Percentiles rank a stretch among this genome's conserved stretches.
phyloP scores from a whole-genome alignment of 768 basidiomycete genomes.

The Leccinum ochraceum region DNA sequence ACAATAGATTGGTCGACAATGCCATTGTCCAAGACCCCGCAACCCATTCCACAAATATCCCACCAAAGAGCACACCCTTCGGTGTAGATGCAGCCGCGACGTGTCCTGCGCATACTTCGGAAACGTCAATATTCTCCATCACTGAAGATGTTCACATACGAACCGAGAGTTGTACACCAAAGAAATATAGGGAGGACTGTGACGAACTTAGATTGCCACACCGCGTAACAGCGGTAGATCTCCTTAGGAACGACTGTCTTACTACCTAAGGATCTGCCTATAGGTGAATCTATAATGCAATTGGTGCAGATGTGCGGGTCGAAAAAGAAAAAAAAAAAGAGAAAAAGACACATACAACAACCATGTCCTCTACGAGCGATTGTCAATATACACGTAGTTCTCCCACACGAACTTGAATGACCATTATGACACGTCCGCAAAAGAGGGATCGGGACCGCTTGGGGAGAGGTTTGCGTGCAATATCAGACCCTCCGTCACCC shows the following conservation, averaged over 20 bases:
- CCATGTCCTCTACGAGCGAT: slow-evolving; percentile 31
- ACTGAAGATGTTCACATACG: neutral
- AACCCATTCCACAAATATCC: slow-evolving; percentile 34
- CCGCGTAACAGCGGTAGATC: slow-evolving; percentile 34
- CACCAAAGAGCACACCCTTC: slow-evolving; percentile 26
- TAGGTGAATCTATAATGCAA: neutral
- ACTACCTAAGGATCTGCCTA: no score
- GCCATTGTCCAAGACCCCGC: slow-evolving; percentile 34
- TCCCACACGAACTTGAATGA: slow-evolving; percentile 22
- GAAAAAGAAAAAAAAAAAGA: neutral
- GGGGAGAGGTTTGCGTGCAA: no score
- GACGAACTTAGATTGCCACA: slow-evolving; percentile 30
- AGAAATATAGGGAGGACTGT: slow-evolving; percentile 30
- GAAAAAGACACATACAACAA: slow-evolving; percentile 23
- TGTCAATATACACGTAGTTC: slow-evolving; percentile 21
- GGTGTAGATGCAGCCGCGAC: no score
- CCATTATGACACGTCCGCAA: slow-evolving; percentile 22
- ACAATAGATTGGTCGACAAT: slow-evolving; percentile 34
- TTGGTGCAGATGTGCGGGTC: slow-evolving; percentile 2
- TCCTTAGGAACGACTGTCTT: no score
- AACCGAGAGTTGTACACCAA: slow-evolving; percentile 31
- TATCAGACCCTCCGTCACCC: no score
- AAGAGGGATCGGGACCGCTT: slow-evolving; percentile 19
- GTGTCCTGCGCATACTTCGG: slow-evolving; percentile 21
- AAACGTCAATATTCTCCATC: neutral